Conservation (phyloP, 2,329 filamentous ascomycete genomes). For the Beauveria sp. region DNA sequence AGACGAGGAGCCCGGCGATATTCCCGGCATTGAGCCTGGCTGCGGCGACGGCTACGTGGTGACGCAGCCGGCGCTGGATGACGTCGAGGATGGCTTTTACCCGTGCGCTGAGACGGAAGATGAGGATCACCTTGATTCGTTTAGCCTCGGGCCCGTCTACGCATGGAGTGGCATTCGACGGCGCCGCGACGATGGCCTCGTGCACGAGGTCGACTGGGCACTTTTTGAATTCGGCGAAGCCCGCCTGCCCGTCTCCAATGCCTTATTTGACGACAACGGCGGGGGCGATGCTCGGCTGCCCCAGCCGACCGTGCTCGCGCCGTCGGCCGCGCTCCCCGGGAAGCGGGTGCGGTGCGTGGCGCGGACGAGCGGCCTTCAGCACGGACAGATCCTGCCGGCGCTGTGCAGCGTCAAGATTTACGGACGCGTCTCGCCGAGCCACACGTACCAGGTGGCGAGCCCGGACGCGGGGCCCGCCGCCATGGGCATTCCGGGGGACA, state of each 20-base stretch:
- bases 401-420: slow-evolving; percentile 83
- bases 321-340: slow-evolving; percentile 57
- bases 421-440: slow-evolving; percentile 71
- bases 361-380: slow-evolving; percentile 76
- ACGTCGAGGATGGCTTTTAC: slow-evolving; percentile 77
- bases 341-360: slow-evolving; percentile 81
- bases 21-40: slow-evolving; percentile 66
- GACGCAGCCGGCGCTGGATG: slow-evolving; percentile 86
- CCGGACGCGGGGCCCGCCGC: slow-evolving; percentile 20
- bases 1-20: slow-evolving; percentile 61
- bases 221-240: slow-evolving; percentile 71
- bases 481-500: slow-evolving; percentile 74
- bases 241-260: slow-evolving; percentile 64
- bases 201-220: slow-evolving; percentile 95
- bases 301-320: slow-evolving; percentile 51
- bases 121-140: slow-evolving; percentile 76
- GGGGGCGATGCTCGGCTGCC: slow-evolving; percentile 20
- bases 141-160: slow-evolving; percentile 73
- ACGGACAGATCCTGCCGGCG: slow-evolving; percentile 66
- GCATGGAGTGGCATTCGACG: slow-evolving; percentile 85
- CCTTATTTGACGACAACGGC: slow-evolving; percentile 42
- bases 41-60: slow-evolving; percentile 72
- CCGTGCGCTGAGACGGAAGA: slow-evolving; percentile 62
- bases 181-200: slow-evolving; percentile 59
- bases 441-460: slow-evolving; percentile 55